Evolutionary conservation across 768 basidiomycete species (phyloP), one percentile per base, ranked within the genome.

Genomic region (Pleurotus cornucopiae): DNA sequence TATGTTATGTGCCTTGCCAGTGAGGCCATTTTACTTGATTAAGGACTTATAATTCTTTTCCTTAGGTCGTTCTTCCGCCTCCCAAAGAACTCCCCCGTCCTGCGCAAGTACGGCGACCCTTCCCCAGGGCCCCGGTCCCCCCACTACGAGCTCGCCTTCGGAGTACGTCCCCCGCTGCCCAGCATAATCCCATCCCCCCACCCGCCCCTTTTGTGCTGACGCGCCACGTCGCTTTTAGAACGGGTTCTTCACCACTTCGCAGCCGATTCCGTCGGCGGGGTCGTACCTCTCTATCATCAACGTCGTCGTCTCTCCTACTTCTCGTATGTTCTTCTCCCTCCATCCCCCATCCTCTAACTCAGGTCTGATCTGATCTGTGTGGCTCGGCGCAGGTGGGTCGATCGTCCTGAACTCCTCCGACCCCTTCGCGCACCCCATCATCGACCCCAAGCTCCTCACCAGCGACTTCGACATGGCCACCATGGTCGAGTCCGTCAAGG

Each of bases 91-190:
- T 60, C 69, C 1, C 47, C 69, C 2, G 63, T 75, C 26, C 67
- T 71, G 46, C 44, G 68, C 14, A 58, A 55, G 12, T 62, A 61
- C 18, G 55, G 60, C 1, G 75, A 76, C 57, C 74, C 76, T 21
- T 57, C 73, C 1, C 59, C 72, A 23, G 76, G 77, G 0, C 67
- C 69, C 6, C 62, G 61, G 13, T 55, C 72, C 0, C 60, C 73
- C 1, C 74, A 78, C 56, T 66, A 63, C 41, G 75, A 77, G 55
- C 54, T 72, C 3, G 55, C 69, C 1, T 64, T 73, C 26, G 56
- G 55, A 30, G 75, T 76, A 58, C 1, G 20, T 20, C 20, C 2
- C 20, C 20, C 20, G 2, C 2, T 20, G 20, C 2, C 2, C 20
- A 20, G 20, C 1, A 20, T 20, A 20, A 20, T 20, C 20, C 20